Conservation (phyloP, 805 yeast species). For the Wickerhamiella sorbophila region DNA sequence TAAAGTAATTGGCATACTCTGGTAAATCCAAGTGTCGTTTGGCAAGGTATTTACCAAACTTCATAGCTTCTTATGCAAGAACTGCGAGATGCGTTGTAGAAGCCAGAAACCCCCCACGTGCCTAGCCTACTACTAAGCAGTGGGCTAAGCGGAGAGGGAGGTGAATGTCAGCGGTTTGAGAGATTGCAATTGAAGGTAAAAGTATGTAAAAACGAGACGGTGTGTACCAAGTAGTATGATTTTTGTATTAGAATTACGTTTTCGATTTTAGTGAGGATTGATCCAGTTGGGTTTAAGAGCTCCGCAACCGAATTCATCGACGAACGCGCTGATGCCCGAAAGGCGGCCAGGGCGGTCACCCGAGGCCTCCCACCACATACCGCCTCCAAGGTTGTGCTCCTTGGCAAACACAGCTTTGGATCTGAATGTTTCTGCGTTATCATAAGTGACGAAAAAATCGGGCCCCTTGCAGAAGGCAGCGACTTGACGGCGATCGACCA, state of each 20-base stretch:
- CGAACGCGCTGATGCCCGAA: slow-evolving; percentile 16
- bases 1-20: slow-evolving; percentile 85
- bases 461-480: slow-evolving; percentile 37
- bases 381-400: slow-evolving; percentile 51
- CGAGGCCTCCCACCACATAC: slow-evolving; percentile 89
- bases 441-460: slow-evolving; percentile 44
- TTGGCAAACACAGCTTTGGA: slow-evolving; percentile 47
- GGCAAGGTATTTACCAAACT: slow-evolving; percentile 91
- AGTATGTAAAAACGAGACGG: too few species aligned
- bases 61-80: slow-evolving; percentile 40
- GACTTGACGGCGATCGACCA: slow-evolving; percentile 37
- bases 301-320: neutral
- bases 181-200: too few species aligned
- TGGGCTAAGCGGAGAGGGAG: too few species aligned
- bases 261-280: too few species aligned
- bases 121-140: too few species aligned
- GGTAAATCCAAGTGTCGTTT: slow-evolving; percentile 89
- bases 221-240: too few species aligned
- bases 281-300: neutral
- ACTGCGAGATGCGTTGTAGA: too few species aligned
- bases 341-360: slow-evolving; percentile 39
- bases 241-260: too few species aligned
- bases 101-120: too few species aligned
- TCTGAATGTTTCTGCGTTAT: slow-evolving; percentile 38
- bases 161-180: too few species aligned